phyloP scores from a whole-genome alignment of 306 rosid genomes.

The Fragaria vesca region DNA sequence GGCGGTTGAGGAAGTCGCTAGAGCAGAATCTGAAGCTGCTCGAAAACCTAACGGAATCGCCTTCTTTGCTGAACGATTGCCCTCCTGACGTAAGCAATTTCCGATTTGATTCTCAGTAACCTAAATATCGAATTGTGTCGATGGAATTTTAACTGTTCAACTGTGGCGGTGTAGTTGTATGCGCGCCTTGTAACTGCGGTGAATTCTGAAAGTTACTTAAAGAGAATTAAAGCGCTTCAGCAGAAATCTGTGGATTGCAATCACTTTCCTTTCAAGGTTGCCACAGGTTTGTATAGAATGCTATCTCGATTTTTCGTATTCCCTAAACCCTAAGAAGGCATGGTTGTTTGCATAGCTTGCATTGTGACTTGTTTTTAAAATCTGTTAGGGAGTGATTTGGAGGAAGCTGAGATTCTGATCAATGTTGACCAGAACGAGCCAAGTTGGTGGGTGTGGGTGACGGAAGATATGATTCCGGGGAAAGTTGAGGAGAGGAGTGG shows the following conservation, averaged over 20 bases:
- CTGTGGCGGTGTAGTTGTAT: conserved; percentile 43
- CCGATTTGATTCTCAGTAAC: neutral
- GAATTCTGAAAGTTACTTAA: conserved; percentile 70
- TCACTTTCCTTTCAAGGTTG: conserved; percentile 84
- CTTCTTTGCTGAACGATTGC: conserved; percentile 54
- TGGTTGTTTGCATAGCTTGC: neutral
- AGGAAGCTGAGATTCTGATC: conserved; percentile 68
- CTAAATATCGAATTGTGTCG: neutral
- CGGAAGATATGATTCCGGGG: conserved; percentile 57
- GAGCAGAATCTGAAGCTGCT: conserved; percentile 73
- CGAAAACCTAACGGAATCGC: conserved; percentile 61
- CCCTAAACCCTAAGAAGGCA: neutral
- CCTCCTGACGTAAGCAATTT: conserved; percentile 71
- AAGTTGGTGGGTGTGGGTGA: conserved; percentile 98
- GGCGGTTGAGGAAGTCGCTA: conserved; percentile 62
- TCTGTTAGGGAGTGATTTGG: conserved; percentile 55
- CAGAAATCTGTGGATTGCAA: conserved; percentile 41
- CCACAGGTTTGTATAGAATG: conserved; percentile 52
- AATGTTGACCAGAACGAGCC: conserved; percentile 64
- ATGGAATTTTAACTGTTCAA: neutral
- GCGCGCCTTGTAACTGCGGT: conserved; percentile 62
- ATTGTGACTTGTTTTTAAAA: neutral
- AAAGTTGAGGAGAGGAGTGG: conserved; percentile 84
- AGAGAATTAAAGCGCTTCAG: conserved; percentile 55
- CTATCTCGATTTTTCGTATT: neutral